phyloP scores from a whole-genome alignment of 1,139 yeast species.

The Hanseniaspora uvarum region DNA sequence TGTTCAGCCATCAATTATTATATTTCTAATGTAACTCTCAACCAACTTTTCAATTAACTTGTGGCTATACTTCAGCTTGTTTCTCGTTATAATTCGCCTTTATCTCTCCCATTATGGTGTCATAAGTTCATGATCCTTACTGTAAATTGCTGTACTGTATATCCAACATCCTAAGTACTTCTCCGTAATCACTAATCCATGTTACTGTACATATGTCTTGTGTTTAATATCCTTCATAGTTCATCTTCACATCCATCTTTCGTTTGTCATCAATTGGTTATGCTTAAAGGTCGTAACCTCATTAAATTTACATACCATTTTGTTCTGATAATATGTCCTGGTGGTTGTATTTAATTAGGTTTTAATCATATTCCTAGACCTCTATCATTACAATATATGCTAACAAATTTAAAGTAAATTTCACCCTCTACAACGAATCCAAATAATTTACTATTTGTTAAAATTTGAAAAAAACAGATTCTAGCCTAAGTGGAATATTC shows the following conservation, averaged over 20 bases:
- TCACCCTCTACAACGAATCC: neutral
- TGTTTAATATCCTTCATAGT: neutral
- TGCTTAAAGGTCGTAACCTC: neutral
- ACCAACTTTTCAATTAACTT: too few species aligned
- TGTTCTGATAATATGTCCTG: constrained; percentile 17
- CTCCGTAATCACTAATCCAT: neutral
- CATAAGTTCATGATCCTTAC: too few species aligned
- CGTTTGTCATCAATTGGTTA: neutral
- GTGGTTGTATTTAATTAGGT: constrained; percentile 8
- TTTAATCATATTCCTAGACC: neutral
- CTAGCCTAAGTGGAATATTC: too few species aligned
- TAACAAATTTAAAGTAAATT: neutral
- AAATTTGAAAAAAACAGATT: too few species aligned
- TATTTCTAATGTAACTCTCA: too few species aligned
- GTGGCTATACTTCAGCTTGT: too few species aligned
- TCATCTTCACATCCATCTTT: neutral
- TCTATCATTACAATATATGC: neutral
- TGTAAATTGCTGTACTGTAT: too few species aligned
- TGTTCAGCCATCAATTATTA: too few species aligned
- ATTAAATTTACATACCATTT: constrained; percentile 17
- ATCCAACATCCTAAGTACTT: too few species aligned
- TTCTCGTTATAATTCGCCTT: too few species aligned
- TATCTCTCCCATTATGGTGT: too few species aligned
- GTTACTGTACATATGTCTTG: neutral
- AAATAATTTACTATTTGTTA: too few species aligned